phyloP scores from a whole-genome alignment of 495 filamentous ascomycete genomes.

The Aspergillus incahuasiensis region DNA sequence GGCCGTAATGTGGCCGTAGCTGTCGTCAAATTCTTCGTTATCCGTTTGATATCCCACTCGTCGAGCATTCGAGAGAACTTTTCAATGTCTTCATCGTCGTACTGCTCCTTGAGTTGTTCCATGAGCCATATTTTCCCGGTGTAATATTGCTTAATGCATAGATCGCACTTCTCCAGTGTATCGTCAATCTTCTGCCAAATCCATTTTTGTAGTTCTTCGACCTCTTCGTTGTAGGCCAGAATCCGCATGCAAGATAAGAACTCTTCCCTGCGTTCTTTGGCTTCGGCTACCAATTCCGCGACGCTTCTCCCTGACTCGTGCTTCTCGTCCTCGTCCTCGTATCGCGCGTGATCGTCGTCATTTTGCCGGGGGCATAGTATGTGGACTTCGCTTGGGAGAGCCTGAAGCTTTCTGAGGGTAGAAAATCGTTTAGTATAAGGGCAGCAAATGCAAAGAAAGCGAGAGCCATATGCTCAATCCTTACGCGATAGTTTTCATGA shows the following conservation, averaged over 20 bases:
- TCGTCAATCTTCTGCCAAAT: slow-evolving; percentile 51
- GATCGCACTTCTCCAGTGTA: slow-evolving; percentile 65
- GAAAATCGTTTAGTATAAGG: neutral
- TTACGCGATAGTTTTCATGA: slow-evolving; percentile 40
- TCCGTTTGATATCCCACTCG: slow-evolving; percentile 57
- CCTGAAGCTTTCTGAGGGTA: slow-evolving; percentile 36
- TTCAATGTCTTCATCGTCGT: slow-evolving; percentile 59
- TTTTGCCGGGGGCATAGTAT: slow-evolving; percentile 46
- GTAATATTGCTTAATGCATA: slow-evolving; percentile 79
- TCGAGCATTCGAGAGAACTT: slow-evolving; percentile 53
- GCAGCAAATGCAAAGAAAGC: neutral
- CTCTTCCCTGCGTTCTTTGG: slow-evolving; percentile 50
- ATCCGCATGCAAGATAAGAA: slow-evolving; percentile 62
- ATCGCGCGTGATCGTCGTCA: slow-evolving; percentile 49
- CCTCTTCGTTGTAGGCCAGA: slow-evolving; percentile 60
- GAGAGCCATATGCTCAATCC: slow-evolving; percentile 7
- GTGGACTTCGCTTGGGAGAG: slow-evolving; percentile 43
- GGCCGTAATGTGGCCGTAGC: slow-evolving; percentile 45
- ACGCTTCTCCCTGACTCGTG: slow-evolving; percentile 29
- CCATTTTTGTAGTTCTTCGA: slow-evolving; percentile 53
- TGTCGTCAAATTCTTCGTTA: slow-evolving; percentile 49
- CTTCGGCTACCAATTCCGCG: slow-evolving; percentile 39
- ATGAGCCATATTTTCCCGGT: slow-evolving; percentile 60
- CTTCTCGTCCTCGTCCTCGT: slow-evolving; percentile 42
- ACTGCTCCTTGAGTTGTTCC: slow-evolving; percentile 55